A percentile compares a stretch with the other conserved stretches of the same genome.
These are phyloP conservation scores for Neonectria faginata DNA, from an alignment of 2,329 filamentous ascomycete species.

Conservation along the genomic window DNA sequence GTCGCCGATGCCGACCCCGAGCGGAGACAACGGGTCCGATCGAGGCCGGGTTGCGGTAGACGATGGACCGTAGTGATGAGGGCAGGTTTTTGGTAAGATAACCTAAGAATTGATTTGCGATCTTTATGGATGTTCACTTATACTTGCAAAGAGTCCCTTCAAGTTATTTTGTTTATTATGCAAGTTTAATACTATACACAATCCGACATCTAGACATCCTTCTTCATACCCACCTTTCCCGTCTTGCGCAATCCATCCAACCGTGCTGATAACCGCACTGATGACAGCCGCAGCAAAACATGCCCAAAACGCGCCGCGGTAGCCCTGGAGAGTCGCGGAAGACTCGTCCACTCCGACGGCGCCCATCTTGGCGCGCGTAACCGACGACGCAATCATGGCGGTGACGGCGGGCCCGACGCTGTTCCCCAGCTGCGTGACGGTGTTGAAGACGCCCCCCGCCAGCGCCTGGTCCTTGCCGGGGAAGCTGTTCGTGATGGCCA, in stretches of 20 bases:
- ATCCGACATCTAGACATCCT: constrained; percentile 5
- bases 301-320: constrained; percentile 22
- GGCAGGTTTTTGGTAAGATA: too few relatives aligned
- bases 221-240: constrained; percentile 28
- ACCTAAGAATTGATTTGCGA: too few relatives aligned
- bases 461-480: constrained; percentile 75
- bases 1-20: background rate
- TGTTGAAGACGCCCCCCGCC: constrained; percentile 63
- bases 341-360: constrained; percentile 4
- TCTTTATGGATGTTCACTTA: background rate
- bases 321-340: constrained; percentile 17
- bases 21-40: background rate
- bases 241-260: constrained; percentile 22
- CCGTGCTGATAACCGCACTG: constrained; percentile 14
- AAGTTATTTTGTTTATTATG: background rate
- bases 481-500: constrained; percentile 81
- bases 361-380: constrained; percentile 21
- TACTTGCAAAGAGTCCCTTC: background rate
- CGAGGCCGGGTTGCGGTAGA: background rate
- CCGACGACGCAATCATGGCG: constrained; percentile 23
- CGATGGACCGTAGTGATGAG: background rate
- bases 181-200: background rate
- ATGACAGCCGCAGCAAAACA: constrained; percentile 19
- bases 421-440: constrained; percentile 23
- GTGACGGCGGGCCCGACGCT: constrained; percentile 24